Evolutionary conservation across 2,329 filamentous ascomycete species (phyloP).

Genomic region (Phaeosphaeriaceae sp.): DNA sequence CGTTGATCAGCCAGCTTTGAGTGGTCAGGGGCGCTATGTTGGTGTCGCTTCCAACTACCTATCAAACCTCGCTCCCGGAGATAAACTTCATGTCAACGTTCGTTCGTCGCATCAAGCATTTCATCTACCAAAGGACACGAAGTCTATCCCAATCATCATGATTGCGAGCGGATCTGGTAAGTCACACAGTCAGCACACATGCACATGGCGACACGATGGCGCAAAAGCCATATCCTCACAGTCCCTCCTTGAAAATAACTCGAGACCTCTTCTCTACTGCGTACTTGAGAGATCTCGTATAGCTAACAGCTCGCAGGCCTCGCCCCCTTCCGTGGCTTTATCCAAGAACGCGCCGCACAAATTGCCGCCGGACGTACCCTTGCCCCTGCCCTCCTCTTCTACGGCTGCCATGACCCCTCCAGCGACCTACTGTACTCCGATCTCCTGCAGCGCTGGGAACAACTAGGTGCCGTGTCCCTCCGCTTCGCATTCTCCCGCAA

Average conservation of each 20-base stretch:
- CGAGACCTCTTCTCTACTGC: too few relatives aligned
- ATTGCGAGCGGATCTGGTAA: constrained; percentile 43
- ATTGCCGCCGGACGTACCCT: constrained; percentile 59
- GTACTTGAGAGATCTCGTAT: not conserved
- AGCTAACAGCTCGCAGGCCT: constrained; percentile 38
- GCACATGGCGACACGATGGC: too few relatives aligned
- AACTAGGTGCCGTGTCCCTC: constrained; percentile 66
- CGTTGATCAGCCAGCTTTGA: constrained; percentile 62
- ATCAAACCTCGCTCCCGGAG: constrained; percentile 48
- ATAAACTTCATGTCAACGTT: constrained; percentile 53
- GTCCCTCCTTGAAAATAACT: too few relatives aligned
- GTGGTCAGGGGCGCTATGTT: constrained; percentile 52
- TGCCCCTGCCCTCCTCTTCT: constrained; percentile 69
- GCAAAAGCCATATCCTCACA: too few relatives aligned
- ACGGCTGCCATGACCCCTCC: constrained; percentile 65
- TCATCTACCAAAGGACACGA: constrained; percentile 52
- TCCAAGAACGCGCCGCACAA: constrained; percentile 51
- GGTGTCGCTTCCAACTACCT: constrained; percentile 56
- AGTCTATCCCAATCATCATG: constrained; percentile 52
- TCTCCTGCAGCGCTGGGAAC: constrained; percentile 66
- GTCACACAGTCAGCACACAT: constrained; percentile 28
- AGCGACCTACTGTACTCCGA: constrained; percentile 67
- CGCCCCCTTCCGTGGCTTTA: constrained; percentile 53
- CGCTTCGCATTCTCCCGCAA: constrained; percentile 65
- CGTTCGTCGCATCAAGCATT: constrained; percentile 52